Base-by-base conservation (phyloP, 2,329 filamentous ascomycete genomes). In the Penicillium glabrum region DNA sequence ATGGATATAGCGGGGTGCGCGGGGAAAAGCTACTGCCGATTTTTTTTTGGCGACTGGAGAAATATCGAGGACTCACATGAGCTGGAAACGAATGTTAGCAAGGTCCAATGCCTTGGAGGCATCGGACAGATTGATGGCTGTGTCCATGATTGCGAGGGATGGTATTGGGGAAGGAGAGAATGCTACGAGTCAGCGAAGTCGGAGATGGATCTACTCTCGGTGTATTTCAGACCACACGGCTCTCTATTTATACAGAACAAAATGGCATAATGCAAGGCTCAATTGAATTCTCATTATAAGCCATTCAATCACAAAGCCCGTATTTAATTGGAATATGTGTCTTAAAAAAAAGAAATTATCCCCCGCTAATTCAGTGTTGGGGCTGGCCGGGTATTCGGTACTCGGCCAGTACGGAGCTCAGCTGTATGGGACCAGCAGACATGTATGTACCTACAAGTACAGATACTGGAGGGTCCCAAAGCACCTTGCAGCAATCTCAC, bases 41-140 rank as follows among this genome's bases (percentile, higher is more conserved):
- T n/a, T 9, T 29, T 23, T n/a, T 9, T 29, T 27, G 23, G 14
- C 31, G 16, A 26, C 46, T 49, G 27, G 52, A 47, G 56, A 27
- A 44, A 39, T 19, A 53, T 39, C n/a, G 23, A 47, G 24, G 46
- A 75, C 85, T 77, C 77, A 96, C 93, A 96, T 96, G 61, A 97
- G 80, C 76, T 96, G 91, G 77, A 91, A 96, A 61, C 95, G 90
- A 73, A 98, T 99, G 72, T 95, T 91, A 61, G 86, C 83, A 48
- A 99, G 84, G 73, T 98, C 93, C 68, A 99, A 81, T 16, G 93
- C 93, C 79, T 91, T 90, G 64, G 86, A 86, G 70, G 88, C 85
- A 76, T 98, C 90, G 39, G 87, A 90, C 59, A 96, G 86, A 74
- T 97, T 92, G 69, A 98, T 91, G 47, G 91, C 86, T 19, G 90